Evolutionary conservation across 371 early-diverging fungal species (phyloP), one percentile per base, ranked within the genome.

Genomic region (Coemansia sp.): DNA sequence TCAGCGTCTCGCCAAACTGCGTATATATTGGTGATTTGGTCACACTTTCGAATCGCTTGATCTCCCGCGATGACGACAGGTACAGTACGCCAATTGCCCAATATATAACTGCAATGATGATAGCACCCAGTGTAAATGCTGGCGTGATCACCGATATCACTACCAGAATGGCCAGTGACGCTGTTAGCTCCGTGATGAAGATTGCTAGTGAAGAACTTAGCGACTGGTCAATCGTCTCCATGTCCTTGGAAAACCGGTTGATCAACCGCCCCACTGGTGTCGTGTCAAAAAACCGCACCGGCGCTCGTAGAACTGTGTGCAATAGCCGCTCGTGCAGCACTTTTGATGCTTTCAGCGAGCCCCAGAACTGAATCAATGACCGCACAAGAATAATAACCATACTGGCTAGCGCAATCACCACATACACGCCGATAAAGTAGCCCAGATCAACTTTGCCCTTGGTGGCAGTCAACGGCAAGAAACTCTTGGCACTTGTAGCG

Each of bases 231-330:
- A 90, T 80, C 1, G 89, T 86, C 51, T 87, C 86, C 70, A 91
- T 81, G 75, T 94, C 92, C 53, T 88, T 86, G 0, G 90, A 88
- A 67, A 94, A 92, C 26, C 95, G 82, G 77, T 94, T 92, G 62
- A 95, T 82, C 66, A 95, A 87, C 29, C 94, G 88, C 6, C 94
- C 94, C 9, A 92, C 59, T 6, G 95, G 95, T n/a, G 91, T 92
- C 0, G 88, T 88, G 61, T 94, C 94, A 81, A 95, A 94, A 83
- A 95, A 94, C 8, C 89, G 85, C 44, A 93, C 75, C 11, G 88
- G 88, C 0, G 90, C 89, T 41, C 86, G 88, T n/a, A 88, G 83
- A 0, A 90, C 83, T 1, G 86, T 71, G 49, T 84, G 72, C 41
- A 91, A 70, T n/a, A 89, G 78, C 21, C 81, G 80, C 62, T 83